Percentiles rank a stretch among this genome's conserved stretches.
Evolutionary conservation across 164 flowering plant genomes (phyloP).

Genomic region (Cinnamomum micranthum): DNA sequence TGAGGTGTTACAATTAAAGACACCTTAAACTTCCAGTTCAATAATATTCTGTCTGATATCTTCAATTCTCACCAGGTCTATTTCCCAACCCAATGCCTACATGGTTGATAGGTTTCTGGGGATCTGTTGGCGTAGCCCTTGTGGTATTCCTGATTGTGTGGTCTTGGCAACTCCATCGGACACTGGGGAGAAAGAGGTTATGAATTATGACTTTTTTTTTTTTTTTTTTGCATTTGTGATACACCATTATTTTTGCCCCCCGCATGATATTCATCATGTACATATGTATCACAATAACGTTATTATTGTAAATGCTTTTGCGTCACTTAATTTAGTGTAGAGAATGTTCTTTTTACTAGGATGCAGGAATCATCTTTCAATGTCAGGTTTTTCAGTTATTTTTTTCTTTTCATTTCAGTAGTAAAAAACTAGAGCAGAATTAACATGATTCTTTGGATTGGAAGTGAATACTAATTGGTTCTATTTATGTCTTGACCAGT

Average conservation of each 20-base stretch:
- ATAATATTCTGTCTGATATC: background rate
- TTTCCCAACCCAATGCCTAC: conserved; percentile 83
- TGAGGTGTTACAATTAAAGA: no score
- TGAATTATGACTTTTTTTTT: conserved; percentile 20
- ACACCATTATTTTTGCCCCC: conserved; percentile 33
- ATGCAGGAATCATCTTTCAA: background rate
- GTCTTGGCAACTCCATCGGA: conserved; percentile 74
- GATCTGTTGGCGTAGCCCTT: conserved; percentile 39
- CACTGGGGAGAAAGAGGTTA: conserved; percentile 49
- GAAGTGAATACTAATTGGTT: no score
- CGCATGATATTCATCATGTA: conserved; percentile 34
- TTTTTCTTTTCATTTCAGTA: background rate
- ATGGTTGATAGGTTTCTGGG: conserved; percentile 79
- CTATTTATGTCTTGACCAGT: no score
- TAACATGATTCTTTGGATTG: background rate
- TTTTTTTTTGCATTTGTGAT: background rate
- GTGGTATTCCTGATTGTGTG: conserved; percentile 50
- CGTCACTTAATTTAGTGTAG: background rate
- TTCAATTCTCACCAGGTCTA: conserved; percentile 44
- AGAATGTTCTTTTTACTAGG: background rate
- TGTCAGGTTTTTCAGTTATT: background rate
- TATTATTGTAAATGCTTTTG: conserved; percentile 46
- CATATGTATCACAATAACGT: conserved; percentile 33
- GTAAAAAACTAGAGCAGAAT: background rate
- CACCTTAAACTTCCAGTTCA: background rate